Evolutionary conservation across 768 basidiomycete genomes (phyloP), one percentile per base, ranked within the genome.

Genomic region (Infundibulicybe gibba): DNA sequence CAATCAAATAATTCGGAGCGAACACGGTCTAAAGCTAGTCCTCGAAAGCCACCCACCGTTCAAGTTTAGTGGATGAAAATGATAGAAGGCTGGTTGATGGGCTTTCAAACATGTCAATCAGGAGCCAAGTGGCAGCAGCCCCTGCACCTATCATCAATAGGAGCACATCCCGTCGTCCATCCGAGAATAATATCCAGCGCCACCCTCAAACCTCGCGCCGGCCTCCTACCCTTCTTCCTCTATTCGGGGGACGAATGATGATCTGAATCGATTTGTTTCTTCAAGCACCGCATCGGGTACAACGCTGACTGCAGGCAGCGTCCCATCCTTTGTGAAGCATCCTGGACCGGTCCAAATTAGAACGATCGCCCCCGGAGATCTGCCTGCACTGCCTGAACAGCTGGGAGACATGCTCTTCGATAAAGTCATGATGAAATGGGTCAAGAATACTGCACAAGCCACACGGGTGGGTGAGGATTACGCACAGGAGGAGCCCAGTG

Each of bases 371-470:
- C 90, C 92, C 1, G 75, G 79, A 32, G 93, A 94, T 60, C 69
- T 95, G 15, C 87, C 83, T 0, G 57, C 74, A 6, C 66, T 95
- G 21, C 87, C 90, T 2, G 85, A 92, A 32, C 73, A 81, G 45
- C 80, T 94, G 39, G 93, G 94, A 0, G 80, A 80, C 62, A 95
- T 97, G 94, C 68, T 87, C 43, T 94, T 85, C 54, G 94, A 95
- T 67, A 82, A 76, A 54, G 77, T 77, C 34, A 75, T 81, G 67
- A 90, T 91, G 86, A 81, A 77, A 54, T 95, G 93, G 93, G 83
- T 91, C 45, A 87, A 83, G 68, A 79, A 71, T 20, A 71, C 76
- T 0, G 69, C 71, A 6, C 58, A 64, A 17, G 61, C 61, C 3
- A 60, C 62, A 16, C 55, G 57, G 44, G 59, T 47, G 53, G 69